Conservation (phyloP, 257 asterid species). For the Gentiana macrophylla region DNA sequence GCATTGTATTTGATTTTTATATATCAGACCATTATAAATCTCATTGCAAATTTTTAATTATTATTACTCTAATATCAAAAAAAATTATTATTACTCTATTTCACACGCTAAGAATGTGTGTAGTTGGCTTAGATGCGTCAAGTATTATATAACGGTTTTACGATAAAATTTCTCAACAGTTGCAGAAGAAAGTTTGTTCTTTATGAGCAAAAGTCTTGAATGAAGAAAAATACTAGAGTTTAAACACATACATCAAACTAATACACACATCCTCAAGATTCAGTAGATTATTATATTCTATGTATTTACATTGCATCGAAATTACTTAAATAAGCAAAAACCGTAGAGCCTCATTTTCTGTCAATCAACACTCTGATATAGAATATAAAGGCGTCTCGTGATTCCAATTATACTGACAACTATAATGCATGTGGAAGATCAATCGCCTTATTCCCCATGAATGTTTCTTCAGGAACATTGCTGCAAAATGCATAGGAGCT, state of each 20-base stretch:
- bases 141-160: neutral
- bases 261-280: neutral
- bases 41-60: no score
- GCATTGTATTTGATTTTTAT: no score
- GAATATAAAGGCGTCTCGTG: neutral
- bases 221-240: no score
- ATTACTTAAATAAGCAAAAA: neutral
- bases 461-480: slow-evolving; percentile 70
- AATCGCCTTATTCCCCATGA: slow-evolving; percentile 32
- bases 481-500: slow-evolving; percentile 25
- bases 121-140: no score
- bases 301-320: slow-evolving; percentile 10
- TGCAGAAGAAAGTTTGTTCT: no score
- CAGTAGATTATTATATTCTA: neutral
- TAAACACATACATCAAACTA: no score
- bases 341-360: neutral
- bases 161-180: neutral
- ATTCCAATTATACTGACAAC: slow-evolving; percentile 4
- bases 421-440: slow-evolving; percentile 68
- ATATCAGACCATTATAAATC: no score
- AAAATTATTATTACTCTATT: no score
- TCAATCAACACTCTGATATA: neutral
- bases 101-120: no score
- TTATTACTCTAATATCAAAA: no score
- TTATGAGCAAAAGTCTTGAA: no score